phyloP scores from a whole-genome alignment of 306 rosid species.

The Begonia peltatifolia region DNA sequence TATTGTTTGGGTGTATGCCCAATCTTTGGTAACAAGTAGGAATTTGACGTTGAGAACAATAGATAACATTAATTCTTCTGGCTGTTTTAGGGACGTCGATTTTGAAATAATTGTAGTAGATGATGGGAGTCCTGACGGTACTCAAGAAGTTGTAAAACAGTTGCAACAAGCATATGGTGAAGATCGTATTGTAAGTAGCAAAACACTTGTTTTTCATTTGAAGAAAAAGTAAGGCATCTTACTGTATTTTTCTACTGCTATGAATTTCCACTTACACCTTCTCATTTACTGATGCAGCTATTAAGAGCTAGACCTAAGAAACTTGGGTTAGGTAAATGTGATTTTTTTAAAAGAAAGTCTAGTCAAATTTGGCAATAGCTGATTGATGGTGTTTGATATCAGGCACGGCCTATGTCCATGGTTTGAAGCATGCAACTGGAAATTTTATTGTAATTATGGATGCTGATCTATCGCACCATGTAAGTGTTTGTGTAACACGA shows the following conservation, averaged over 20 bases:
- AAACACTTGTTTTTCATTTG: constrained; percentile 1
- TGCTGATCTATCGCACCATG: constrained; percentile 93
- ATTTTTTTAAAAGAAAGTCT: constrained; percentile 1
- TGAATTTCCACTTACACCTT: not conserved
- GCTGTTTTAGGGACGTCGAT: constrained; percentile 47
- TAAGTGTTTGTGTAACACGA: constrained; percentile 20
- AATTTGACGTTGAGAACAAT: not conserved
- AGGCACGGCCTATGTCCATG: constrained; percentile 95
- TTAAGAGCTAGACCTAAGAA: constrained; percentile 81
- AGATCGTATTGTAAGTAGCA: constrained; percentile 62
- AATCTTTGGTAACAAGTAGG: not conserved
- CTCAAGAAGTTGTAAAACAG: constrained; percentile 72
- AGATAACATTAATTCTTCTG: not conserved
- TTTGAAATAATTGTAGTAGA: constrained; percentile 84
- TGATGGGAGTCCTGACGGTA: constrained; percentile 98
- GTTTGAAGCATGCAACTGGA: constrained; percentile 89
- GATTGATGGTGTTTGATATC: constrained; percentile 23
- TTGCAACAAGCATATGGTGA: constrained; percentile 78
- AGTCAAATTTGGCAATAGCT: constrained; percentile 1
- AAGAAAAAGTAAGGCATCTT: no score
- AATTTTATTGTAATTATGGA: constrained; percentile 93
- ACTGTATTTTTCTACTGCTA: not conserved
- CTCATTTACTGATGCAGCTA: constrained; percentile 32
- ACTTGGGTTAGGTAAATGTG: constrained; percentile 69
- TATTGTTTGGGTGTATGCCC: no score